Evolutionary conservation across 495 filamentous ascomycete genomes (phyloP).

Genomic region (Penicillium macrosclerotiorum): DNA sequence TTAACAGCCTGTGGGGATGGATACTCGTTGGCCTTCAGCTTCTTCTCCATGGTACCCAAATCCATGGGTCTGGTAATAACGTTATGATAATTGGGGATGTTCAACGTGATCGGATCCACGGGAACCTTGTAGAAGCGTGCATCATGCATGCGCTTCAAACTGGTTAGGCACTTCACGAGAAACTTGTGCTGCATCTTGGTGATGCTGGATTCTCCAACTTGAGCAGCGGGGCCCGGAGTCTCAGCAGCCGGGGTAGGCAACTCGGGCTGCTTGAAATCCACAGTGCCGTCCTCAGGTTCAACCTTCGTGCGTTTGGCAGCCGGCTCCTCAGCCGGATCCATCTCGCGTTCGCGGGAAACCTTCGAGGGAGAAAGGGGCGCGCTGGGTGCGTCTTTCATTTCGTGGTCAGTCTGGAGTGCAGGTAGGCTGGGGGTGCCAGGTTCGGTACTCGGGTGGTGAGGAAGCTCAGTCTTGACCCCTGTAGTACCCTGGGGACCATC

Average conservation of each 20-base stretch:
- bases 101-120: constrained; percentile 65
- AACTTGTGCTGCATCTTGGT: constrained; percentile 58
- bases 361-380: constrained; percentile 51
- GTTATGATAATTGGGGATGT: constrained; percentile 67
- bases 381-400: constrained; percentile 41
- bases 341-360: constrained; percentile 66
- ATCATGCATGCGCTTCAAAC: constrained; percentile 77
- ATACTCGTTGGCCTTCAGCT: constrained; percentile 70
- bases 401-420: constrained; percentile 31
- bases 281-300: constrained; percentile 34
- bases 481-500: constrained; percentile 13
- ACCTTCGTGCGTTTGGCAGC: constrained; percentile 75
- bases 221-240: constrained; percentile 7
- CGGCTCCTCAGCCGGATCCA: constrained; percentile 67
- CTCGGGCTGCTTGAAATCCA: constrained; percentile 39
- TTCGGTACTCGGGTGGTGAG: constrained; percentile 32
- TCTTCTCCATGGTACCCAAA: constrained; percentile 75
- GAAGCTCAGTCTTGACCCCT: constrained; percentile 31
- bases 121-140: constrained; percentile 70
- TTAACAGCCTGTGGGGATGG: constrained; percentile 59
- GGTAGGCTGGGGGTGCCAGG: constrained; percentile 11
- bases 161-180: constrained; percentile 55
- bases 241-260: constrained; percentile 12
- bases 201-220: constrained; percentile 33
- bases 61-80: constrained; percentile 80